phyloP scores from a whole-genome alignment of 2,329 filamentous ascomycete genomes.

The Neofusicoccum sp. region DNA sequence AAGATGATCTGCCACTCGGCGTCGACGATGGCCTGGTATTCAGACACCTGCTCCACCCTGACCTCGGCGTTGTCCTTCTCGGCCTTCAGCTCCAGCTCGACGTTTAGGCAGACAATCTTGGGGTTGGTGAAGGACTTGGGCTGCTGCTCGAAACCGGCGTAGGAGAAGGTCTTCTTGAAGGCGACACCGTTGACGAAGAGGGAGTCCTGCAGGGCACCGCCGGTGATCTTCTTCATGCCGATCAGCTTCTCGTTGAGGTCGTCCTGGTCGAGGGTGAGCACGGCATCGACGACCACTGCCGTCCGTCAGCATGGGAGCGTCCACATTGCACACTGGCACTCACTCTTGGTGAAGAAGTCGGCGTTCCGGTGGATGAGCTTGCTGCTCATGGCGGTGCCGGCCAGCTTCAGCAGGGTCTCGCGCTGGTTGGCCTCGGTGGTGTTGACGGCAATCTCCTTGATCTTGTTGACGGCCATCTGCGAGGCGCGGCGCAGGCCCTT shows the following conservation, averaged over 20 bases:
- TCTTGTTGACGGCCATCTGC: conserved; percentile 92
- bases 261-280: conserved; percentile 91
- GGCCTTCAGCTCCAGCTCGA: conserved; percentile 96
- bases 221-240: conserved; percentile 96
- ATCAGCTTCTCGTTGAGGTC: conserved; percentile 98
- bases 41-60: conserved; percentile 94
- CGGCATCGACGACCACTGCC: conserved; percentile 93
- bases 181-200: conserved; percentile 97
- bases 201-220: conserved; percentile 92
- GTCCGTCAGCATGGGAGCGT: conserved; percentile 1
- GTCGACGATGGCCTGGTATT: conserved; percentile 99
- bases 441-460: conserved; percentile 93
- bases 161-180: conserved; percentile 99
- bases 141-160: conserved; percentile 98
- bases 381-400: conserved; percentile 97
- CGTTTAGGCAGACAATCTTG: conserved; percentile 95
- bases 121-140: conserved; percentile 92
- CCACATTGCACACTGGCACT: conserved; percentile 29
- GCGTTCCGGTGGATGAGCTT: conserved; percentile 98
- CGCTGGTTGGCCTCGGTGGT: conserved; percentile 79
- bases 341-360: conserved; percentile 95
- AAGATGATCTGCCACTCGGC: conserved; percentile 99
- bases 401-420: conserved; percentile 85
- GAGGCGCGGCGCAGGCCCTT: conserved; percentile 90
- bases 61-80: conserved; percentile 99